Percentiles rank a stretch among this genome's conserved stretches.
Evolutionary conservation across 306 rosid species (phyloP).

Genomic region (Albizia julibrissin): DNA sequence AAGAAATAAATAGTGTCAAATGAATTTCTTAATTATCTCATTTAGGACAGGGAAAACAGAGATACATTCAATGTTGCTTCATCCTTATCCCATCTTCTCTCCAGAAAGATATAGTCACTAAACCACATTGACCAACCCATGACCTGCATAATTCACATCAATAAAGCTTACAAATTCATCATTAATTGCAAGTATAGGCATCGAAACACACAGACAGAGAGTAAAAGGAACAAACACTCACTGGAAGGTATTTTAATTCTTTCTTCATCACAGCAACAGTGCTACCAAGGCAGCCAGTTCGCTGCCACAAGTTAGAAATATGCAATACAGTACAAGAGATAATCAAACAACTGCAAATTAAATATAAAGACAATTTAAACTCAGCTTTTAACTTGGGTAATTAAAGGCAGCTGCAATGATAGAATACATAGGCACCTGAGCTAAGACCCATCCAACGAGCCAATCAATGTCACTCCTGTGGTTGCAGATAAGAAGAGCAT

Average conservation of each 20-base stretch:
- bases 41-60: slow-evolving; percentile 1
- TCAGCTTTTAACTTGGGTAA: neutral
- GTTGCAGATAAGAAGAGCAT: slow-evolving; percentile 81
- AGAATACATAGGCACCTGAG: slow-evolving; percentile 62
- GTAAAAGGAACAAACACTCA: slow-evolving; percentile 42
- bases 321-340: neutral
- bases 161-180: neutral
- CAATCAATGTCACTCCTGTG: slow-evolving; percentile 95
- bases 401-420: neutral
- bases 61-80: slow-evolving; percentile 63
- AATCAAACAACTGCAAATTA: neutral
- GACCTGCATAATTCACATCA: slow-evolving; percentile 49
- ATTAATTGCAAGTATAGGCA: neutral
- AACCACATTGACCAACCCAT: slow-evolving; percentile 99
- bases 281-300: slow-evolving; percentile 85
- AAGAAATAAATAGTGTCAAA: neutral
- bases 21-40: neutral
- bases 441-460: slow-evolving; percentile 92
- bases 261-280: slow-evolving; percentile 83
- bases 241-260: slow-evolving; percentile 72
- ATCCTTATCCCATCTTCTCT: slow-evolving; percentile 83
- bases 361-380: neutral
- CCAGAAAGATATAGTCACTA: slow-evolving; percentile 74
- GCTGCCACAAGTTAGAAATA: slow-evolving; percentile 47
- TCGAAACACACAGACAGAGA: neutral